A percentile compares a stretch with the other conserved stretches of the same genome.
phyloP scores from a whole-genome alignment of 306 rosid species.

The Argentina anserina region DNA sequence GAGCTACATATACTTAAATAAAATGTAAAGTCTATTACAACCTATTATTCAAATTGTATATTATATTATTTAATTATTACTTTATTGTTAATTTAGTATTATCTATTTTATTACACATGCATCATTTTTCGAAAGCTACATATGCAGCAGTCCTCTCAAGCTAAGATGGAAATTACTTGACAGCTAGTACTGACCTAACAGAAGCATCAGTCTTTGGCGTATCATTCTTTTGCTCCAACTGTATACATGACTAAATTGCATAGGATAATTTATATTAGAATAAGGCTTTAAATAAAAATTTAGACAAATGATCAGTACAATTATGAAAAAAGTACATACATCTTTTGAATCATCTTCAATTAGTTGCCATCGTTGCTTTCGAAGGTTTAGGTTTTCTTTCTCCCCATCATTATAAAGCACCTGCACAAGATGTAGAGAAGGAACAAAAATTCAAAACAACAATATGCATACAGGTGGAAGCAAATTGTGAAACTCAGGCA shows the following conservation, averaged over 20 bases:
- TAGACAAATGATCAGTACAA: conserved; percentile 6
- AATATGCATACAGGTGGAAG: conserved; percentile 13
- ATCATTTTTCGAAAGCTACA: not conserved
- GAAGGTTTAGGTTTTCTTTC: conserved; percentile 52
- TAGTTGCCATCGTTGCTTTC: conserved; percentile 49
- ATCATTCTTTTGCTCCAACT: conserved; percentile 43
- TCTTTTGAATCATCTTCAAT: conserved; percentile 24
- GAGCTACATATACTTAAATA: not conserved
- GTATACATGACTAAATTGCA: conserved; percentile 11
- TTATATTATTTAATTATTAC: not conserved
- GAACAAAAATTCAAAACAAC: not conserved
- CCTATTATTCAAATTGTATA: too few species aligned
- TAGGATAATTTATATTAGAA: not conserved
- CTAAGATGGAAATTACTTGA: not conserved
- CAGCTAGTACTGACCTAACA: conserved; percentile 42
- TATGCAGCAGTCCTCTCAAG: not conserved
- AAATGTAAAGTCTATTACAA: not conserved
- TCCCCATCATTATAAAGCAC: conserved; percentile 61
- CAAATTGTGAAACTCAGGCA: conserved; percentile 10
- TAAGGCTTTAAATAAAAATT: not conserved
- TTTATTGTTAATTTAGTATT: too few species aligned
- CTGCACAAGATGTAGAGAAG: conserved; percentile 27
- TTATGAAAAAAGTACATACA: conserved; percentile 26
- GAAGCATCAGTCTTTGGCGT: conserved; percentile 33
- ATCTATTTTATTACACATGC: too few species aligned